Percentiles rank a stretch among this genome's conserved stretches.
These are phyloP conservation scores for Dioszegia hungarica DNA, from an alignment of 768 basidiomycete species.

Conservation along the genomic window DNA sequence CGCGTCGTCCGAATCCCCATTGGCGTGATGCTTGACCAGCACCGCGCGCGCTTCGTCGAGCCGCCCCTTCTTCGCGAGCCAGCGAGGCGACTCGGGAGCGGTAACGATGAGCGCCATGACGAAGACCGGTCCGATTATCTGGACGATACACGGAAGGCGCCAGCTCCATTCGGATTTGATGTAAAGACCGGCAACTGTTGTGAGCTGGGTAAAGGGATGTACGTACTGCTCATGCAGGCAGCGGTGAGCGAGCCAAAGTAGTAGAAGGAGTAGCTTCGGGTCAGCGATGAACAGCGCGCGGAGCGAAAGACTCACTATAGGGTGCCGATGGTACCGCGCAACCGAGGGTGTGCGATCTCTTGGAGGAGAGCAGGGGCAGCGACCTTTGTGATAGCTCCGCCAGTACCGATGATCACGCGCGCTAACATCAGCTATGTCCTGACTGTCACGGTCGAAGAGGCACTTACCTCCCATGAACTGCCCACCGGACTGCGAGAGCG, in stretches of 20 bases:
- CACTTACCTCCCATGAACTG: conserved; percentile 5
- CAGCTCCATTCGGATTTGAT: conserved; percentile 15
- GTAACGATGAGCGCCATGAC: conserved; percentile 14
- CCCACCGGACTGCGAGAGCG: background rate
- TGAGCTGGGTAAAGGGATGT: background rate
- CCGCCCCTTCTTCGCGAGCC: conserved; percentile 37
- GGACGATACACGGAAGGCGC: conserved; percentile 15
- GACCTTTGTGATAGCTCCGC: conserved; percentile 19
- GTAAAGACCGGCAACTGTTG: conserved; percentile 12
- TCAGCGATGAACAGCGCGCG: background rate
- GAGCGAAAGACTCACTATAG: background rate
- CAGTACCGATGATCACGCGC: conserved; percentile 20
- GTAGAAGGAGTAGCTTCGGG: conserved; percentile 6
- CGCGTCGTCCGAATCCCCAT: conserved; percentile 60
- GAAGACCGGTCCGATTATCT: conserved; percentile 14
- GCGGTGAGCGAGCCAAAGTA: conserved; percentile 11
- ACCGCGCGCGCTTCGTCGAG: conserved; percentile 62
- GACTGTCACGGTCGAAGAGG: too few species aligned
- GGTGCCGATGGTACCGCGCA: conserved; percentile 15
- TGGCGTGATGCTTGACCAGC: conserved; percentile 77
- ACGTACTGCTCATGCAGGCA: conserved; percentile 16
- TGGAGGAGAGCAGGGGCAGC: conserved; percentile 19
- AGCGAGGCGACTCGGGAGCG: conserved; percentile 19
- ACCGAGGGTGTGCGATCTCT: conserved; percentile 28
- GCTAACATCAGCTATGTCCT: background rate